These are phyloP conservation scores for Colletotrichum nymphaeae DNA, from an alignment of 2,329 filamentous ascomycete genomes.

Conservation along the genomic window DNA sequence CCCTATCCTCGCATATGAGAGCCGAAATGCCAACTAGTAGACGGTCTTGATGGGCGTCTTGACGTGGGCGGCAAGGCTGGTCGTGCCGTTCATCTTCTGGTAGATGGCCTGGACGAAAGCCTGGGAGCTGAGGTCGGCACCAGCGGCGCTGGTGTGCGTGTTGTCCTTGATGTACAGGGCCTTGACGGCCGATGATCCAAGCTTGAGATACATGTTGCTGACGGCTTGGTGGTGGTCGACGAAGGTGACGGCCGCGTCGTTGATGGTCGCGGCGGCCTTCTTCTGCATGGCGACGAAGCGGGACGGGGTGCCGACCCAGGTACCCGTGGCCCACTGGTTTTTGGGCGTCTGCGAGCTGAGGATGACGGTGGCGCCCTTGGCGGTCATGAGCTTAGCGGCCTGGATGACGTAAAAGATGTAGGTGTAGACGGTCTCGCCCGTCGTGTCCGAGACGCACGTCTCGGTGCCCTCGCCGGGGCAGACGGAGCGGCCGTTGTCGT, in stretches of 20 bases:
- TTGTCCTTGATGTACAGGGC: constrained; percentile 69
- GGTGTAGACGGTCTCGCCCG: constrained; percentile 66
- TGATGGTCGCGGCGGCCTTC: constrained; percentile 44
- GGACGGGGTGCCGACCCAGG: constrained; percentile 57
- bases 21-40: constrained; percentile 9
- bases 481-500: constrained; percentile 72
- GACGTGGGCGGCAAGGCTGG: constrained; percentile 40
- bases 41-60: constrained; percentile 38
- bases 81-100: constrained; percentile 44
- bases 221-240: constrained; percentile 70
- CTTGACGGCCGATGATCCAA: constrained; percentile 63
- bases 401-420: constrained; percentile 69
- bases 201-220: constrained; percentile 61
- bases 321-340: constrained; percentile 71
- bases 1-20: too few relatives aligned
- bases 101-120: constrained; percentile 56
- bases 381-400: constrained; percentile 63
- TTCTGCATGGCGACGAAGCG: constrained; percentile 67
- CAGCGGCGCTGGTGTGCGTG: constrained; percentile 68
- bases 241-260: constrained; percentile 56
- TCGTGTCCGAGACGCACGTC: constrained; percentile 62
- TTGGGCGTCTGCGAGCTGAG: constrained; percentile 66
- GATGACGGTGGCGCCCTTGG: constrained; percentile 71
- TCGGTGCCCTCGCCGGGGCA: constrained; percentile 67
- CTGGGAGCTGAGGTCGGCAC: constrained; percentile 65